Percentiles rank a stretch among this genome's conserved stretches.
These are phyloP conservation scores for Tetrapyrgos nigripes DNA, from an alignment of 1,284 basidiomycete genomes.

Conservation along the genomic window DNA sequence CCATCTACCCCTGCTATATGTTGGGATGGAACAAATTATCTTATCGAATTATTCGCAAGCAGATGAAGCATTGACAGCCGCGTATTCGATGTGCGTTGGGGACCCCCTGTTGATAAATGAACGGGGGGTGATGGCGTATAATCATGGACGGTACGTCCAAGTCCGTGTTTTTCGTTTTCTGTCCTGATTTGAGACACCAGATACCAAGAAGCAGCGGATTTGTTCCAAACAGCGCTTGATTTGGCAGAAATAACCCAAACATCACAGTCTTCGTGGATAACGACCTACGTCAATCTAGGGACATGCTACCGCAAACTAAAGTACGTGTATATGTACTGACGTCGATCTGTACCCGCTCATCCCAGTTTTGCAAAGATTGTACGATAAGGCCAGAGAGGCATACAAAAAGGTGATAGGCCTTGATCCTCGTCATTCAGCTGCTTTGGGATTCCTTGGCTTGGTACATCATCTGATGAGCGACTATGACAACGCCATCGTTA, in stretches of 20 bases:
- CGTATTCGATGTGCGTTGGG: constrained; percentile 78
- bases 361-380: constrained; percentile 51
- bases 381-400: constrained; percentile 70
- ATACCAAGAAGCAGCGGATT: constrained; percentile 69
- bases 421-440: constrained; percentile 79
- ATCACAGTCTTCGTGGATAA: constrained; percentile 83
- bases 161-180: constrained; percentile 8
- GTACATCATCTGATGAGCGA: constrained; percentile 79
- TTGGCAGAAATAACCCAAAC: constrained; percentile 85
- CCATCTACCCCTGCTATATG: constrained; percentile 93
- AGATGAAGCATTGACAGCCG: constrained; percentile 86
- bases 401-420: constrained; percentile 84
- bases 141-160: constrained; percentile 76
- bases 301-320: constrained; percentile 84
- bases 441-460: constrained; percentile 86
- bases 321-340: constrained; percentile 46
- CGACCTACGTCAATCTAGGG: constrained; percentile 90
- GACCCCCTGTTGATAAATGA: constrained; percentile 95
- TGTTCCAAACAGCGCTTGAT: constrained; percentile 78
- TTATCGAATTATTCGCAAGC: constrained; percentile 86
- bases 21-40: constrained; percentile 98
- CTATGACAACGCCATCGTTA: constrained; percentile 80
- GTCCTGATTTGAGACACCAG: constrained; percentile 42
- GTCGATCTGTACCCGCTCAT: background rate
- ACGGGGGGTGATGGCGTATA: constrained; percentile 91